Evolutionary conservation across 495 filamentous ascomycete genomes (phyloP).

Genomic region (Talaromyces adpressus): DNA sequence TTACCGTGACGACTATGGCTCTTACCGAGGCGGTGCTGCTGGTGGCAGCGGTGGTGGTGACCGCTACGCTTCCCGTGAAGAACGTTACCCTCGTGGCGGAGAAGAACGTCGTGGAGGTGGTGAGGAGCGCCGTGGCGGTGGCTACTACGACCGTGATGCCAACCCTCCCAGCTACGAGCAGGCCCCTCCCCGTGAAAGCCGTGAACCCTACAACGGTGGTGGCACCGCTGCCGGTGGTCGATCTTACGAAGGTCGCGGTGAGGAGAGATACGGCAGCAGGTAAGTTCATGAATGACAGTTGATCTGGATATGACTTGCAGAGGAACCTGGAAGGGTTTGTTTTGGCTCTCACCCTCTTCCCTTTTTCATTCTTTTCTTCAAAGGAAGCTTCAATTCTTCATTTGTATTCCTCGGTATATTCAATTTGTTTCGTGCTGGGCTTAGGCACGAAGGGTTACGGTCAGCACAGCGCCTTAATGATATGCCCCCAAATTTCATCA

Average conservation of each 20-base stretch:
- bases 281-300: conserved; percentile 25
- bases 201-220: conserved; percentile 44
- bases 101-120: conserved; percentile 54
- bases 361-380: not conserved
- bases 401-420: conserved; percentile 9
- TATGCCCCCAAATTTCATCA: not conserved
- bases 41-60: conserved; percentile 47
- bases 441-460: conserved; percentile 5
- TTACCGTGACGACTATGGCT: conserved; percentile 35
- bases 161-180: conserved; percentile 40
- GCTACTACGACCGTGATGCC: conserved; percentile 40
- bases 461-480: conserved; percentile 7
- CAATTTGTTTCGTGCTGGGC: conserved; percentile 4
- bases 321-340: conserved; percentile 35
- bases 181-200: conserved; percentile 53
- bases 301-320: conserved; percentile 28
- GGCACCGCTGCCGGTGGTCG: conserved; percentile 31
- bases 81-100: conserved; percentile 57
- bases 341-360: conserved; percentile 11
- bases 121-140: conserved; percentile 34
- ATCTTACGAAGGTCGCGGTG: conserved; percentile 44
- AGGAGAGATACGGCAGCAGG: conserved; percentile 40
- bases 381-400: conserved; percentile 5
- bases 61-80: conserved; percentile 59
- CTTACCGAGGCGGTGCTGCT: conserved; percentile 46